Evolutionary conservation across 1,284 basidiomycete species (phyloP), one percentile per base, ranked within the genome.

Genomic region (Somion occarium): DNA sequence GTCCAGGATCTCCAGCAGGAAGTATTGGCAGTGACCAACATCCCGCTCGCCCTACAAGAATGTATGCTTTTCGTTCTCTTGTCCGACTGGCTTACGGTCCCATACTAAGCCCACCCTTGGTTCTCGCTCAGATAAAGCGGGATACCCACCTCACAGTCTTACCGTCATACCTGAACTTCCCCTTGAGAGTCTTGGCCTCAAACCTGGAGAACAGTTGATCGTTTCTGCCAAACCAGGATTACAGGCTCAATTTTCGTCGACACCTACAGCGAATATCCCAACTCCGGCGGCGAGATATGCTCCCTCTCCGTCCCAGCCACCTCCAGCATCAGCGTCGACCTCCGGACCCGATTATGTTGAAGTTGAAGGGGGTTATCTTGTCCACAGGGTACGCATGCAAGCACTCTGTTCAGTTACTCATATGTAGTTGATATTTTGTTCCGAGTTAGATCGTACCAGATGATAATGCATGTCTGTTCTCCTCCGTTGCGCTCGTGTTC

Each of bases 381-480:
- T 91, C 15, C 87, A 91, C 62, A 72, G 85, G 53, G 87, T 88
- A 61, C 43, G 76, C 64, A 23, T 11, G n/a, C n/a, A n/a, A n/a
- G n/a, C n/a, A n/a, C n/a, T n/a, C n/a, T n/a, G n/a, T n/a, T n/a
- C n/a, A n/a, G n/a, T n/a, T n/a, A n/a, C n/a, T n/a, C n/a, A 15
- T 24, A 9, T 19, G 38, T 5, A 13, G 2, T 20, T 15, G 23
- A 27, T 30, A 39, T 43, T 45, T 24, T 50, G 13, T 37, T 38
- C 38, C 18, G n/a, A 45, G n/a, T n/a, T 55, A 92, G 80, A 75
- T 93, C 50, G 91, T 95, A 7, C 93, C 92, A 12, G 93, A 96
- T 62, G 92, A 95, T 69, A 97, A 96, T 60, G 91, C 91, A 2
- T 98, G 94, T 67, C 73, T 98, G 34, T 98, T 97, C 71, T 88